Evolutionary conservation across 1,139 yeast species (phyloP).

Genomic region (Trichomonascaceae sp.): DNA sequence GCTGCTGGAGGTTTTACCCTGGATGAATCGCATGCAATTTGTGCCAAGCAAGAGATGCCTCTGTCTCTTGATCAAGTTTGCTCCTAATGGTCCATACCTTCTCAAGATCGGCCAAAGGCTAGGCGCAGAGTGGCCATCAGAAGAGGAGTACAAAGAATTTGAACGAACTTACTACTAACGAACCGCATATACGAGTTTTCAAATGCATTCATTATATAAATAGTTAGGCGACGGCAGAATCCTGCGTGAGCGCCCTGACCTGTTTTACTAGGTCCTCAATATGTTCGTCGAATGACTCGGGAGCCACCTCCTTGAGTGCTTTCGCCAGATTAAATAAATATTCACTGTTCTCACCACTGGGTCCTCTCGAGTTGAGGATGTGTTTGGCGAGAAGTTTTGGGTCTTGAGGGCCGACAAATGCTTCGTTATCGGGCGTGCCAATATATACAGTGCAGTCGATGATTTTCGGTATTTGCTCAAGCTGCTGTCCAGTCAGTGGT

Average conservation of each 20-base stretch:
- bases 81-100: conserved; percentile 21
- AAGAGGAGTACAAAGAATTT: conserved; percentile 12
- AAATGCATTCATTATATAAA: background rate
- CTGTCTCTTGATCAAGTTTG: conserved; percentile 19
- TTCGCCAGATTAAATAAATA: conserved; percentile 45
- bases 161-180: background rate
- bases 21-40: conserved; percentile 46
- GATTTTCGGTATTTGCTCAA: conserved; percentile 28
- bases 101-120: conserved; percentile 16
- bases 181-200: background rate
- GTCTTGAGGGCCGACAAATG: conserved; percentile 74
- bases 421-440: conserved; percentile 67
- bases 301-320: conserved; percentile 40
- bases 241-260: conserved; percentile 1
- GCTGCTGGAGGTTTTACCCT: conserved; percentile 37
- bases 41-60: conserved; percentile 29
- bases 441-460: conserved; percentile 64
- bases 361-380: conserved; percentile 50
- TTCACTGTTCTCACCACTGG: conserved; percentile 70
- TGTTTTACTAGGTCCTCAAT: conserved; percentile 22
- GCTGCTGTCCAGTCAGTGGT: conserved; percentile 10
- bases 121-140: conserved; percentile 21
- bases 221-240: background rate
- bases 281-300: conserved; percentile 25
- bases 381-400: conserved; percentile 42